Base-by-base conservation (phyloP, 2,329 filamentous ascomycete species). In the Myriosclerotinia scirpicola region DNA sequence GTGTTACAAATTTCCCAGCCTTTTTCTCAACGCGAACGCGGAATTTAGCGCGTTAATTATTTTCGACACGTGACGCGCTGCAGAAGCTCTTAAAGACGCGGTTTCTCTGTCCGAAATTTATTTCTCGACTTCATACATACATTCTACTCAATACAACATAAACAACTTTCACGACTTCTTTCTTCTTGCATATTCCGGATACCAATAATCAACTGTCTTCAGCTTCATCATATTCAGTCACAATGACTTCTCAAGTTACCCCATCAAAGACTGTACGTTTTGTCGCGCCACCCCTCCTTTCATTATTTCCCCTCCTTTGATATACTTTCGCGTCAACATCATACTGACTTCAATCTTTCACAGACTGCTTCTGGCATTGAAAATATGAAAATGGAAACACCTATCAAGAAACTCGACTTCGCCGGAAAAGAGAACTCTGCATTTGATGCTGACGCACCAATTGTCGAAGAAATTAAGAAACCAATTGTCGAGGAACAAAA, bases 321-420 rank as follows among this genome's bases (percentile, higher is more conserved):
- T 60, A 38, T 38, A 40, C 12, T 61, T 61, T 26, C n/a, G 7
- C 42, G n/a, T 61, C 7, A 26, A 61, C 75, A 69, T 67, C 11
- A 42, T 63, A 70, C 74, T 75, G 73, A 74, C 77, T 60, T 48
- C 73, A 67, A 65, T 62, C 69, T 66, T 59, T 60, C 56, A 71
- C 78, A 98, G 94, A 90, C 90, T 82, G 91, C 93, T 75, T 89
- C 91, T 76, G 92, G 88, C 75, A 90, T 98, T 77, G 89, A 95
- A 80, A 87, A 87, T 74, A 85, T 98, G 79, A 96, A 94, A 82
- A 96, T 97, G 87, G 91, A 96, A 74, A 95, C 92, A 0, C 93
- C 93, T 55, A 82, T 90, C 71, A 97, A 97, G 89, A 96, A 96
- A 85, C 86, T 95, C 72, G 84, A 90, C 82, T 92, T 97, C 78